Evolutionary conservation across 805 yeast genomes (phyloP), one percentile per base, ranked within the genome.

Genomic region (Candida manassasensis): DNA sequence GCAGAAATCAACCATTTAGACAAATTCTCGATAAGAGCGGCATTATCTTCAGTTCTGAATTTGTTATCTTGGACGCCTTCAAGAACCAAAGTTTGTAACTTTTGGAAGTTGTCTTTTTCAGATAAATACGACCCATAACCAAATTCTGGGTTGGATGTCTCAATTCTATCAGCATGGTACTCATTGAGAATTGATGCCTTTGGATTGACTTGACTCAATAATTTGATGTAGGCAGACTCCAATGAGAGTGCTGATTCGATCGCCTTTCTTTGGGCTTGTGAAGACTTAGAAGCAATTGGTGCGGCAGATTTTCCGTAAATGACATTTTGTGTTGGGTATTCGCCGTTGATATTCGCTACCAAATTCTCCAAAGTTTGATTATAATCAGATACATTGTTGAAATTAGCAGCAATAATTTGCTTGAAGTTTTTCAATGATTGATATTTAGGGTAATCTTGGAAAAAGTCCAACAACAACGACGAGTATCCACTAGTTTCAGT

Each of bases 51-150:
- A 21, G 73, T 63, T 41, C 55, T 52, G 55, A 64, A 75, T 28
- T 60, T 55, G 40, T 63, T 70, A 4, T 65, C 57, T 49, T 69
- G 68, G 11, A 77, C 60, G 4, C 79, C 63, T 15, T 57, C 50
- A 42, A 68, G 63, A 6, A 79, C 76, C 33, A 68, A 51, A 7
- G 57, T 50, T 11, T 73, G 47, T 43, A 81, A 66, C 18, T 61
- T 57, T 18, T 57, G 50, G 36, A 74, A 72, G 42, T 73, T 69
- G 45, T 77, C 77, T 47, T 76, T 73, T 25, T 63, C 62, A 34
- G 72, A 75, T 47, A 88, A 59, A 53, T 70, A 87, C 18, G 75
- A 63, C 57, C 97, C 97, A 47, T 74, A 85, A 6, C 96, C 96
- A 52, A 67, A 89, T 60, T 88, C 97, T 16, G 97, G 97, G 34